These are phyloP conservation scores for Asterochloris sp. DNA, from an alignment of 139 green algal species.

Conservation along the genomic window DNA sequence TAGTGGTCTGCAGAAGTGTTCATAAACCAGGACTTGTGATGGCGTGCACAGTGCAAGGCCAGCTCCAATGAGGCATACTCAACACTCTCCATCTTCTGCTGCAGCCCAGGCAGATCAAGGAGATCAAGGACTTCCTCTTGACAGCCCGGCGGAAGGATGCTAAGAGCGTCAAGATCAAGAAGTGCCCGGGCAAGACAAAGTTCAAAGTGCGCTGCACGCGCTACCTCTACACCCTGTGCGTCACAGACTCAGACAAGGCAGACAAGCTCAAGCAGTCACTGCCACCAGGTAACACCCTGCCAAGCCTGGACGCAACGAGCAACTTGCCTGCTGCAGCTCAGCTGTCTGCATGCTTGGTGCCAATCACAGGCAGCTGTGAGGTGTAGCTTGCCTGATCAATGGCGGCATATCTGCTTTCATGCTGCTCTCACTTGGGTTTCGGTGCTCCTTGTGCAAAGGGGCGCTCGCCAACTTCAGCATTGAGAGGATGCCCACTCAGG, in stretches of 20 bases:
- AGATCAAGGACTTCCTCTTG: constrained; percentile 99
- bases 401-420: not conserved
- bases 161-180: constrained; percentile 96
- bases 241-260: constrained; percentile 96
- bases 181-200: constrained; percentile 89
- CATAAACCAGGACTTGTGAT: no score
- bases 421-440: not conserved
- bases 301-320: not conserved
- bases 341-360: not conserved
- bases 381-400: not conserved
- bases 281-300: constrained; percentile 74
- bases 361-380: not conserved
- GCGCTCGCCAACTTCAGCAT: not conserved
- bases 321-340: not conserved
- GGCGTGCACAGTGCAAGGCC: no score
- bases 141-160: constrained; percentile 97
- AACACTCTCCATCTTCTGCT: not conserved
- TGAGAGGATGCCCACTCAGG: not conserved
- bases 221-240: constrained; percentile 99
- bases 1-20: no score
- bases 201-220: constrained; percentile 98
- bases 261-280: constrained; percentile 99
- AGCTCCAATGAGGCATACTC: no score
- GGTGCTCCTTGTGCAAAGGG: not conserved
- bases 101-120: constrained; percentile 97